A percentile compares a stretch with the other conserved stretches of the same genome.
Conservation (phyloP, 2,329 filamentous ascomycete genomes). For the Ophiostoma angusticollis region DNA sequence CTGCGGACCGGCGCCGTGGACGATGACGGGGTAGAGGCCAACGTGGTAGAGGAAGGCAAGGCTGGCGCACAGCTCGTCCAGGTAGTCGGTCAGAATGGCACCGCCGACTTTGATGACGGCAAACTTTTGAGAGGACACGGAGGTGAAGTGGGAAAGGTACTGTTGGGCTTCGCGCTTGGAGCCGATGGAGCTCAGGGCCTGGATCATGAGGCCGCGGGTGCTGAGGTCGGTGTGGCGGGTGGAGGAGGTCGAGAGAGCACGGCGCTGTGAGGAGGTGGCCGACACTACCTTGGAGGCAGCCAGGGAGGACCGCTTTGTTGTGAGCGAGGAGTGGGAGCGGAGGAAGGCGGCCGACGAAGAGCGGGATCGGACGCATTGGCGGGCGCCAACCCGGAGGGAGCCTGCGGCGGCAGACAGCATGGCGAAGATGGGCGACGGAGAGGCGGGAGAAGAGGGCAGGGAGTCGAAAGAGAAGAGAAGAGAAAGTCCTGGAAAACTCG, state of each 20-base stretch:
- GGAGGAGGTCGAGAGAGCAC: constrained; percentile 23
- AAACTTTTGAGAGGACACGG: constrained; percentile 91
- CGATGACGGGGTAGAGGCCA: constrained; percentile 85
- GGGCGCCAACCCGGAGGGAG: constrained; percentile 30
- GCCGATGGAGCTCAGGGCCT: constrained; percentile 87
- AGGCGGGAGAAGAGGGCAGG: background rate
- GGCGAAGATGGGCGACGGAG: background rate
- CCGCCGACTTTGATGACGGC: constrained; percentile 97
- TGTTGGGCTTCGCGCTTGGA: constrained; percentile 95
- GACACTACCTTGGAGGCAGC: constrained; percentile 1
- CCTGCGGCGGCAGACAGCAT: constrained; percentile 33
- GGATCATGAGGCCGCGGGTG: constrained; percentile 71
- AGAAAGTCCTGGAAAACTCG: background rate
- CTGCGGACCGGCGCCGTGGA: constrained; percentile 85
- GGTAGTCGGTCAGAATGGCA: constrained; percentile 86
- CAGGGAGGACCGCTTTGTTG: constrained; percentile 4
- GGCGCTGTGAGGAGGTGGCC: constrained; percentile 13
- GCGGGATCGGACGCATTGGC: constrained; percentile 24
- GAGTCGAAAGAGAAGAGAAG: background rate
- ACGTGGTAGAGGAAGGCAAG: constrained; percentile 90
- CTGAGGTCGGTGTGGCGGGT: constrained; percentile 36
- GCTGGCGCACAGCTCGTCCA: constrained; percentile 80
- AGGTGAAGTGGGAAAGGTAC: constrained; percentile 94
- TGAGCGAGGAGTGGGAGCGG: constrained; percentile 4
- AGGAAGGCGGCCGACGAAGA: constrained; percentile 14